Evolutionary conservation across 345 rosid genomes (phyloP).

Genomic region (Triadica sebifera): DNA sequence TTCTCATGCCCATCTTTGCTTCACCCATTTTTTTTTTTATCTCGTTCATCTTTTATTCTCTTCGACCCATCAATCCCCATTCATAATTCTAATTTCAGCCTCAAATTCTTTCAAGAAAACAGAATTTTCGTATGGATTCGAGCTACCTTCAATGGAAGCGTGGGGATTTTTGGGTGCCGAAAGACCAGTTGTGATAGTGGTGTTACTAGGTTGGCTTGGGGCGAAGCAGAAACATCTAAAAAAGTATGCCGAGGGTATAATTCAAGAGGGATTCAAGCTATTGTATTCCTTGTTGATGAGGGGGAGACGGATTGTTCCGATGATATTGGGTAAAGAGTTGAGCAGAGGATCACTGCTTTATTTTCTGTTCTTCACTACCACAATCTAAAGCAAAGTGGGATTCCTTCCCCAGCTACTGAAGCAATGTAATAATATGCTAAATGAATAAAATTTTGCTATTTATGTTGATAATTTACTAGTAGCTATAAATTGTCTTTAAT

Average conservation of each 20-base stretch:
- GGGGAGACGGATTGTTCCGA: constrained; percentile 54
- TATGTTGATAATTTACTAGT: too few relatives aligned
- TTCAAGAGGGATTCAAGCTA: constrained; percentile 67
- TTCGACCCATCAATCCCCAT: constrained; percentile 21
- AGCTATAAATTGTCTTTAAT: too few relatives aligned
- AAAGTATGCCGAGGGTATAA: constrained; percentile 84
- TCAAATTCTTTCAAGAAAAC: constrained; percentile 35
- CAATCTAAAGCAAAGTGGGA: too few relatives aligned
- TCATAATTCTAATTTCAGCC: constrained; percentile 23
- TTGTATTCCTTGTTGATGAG: constrained; percentile 61
- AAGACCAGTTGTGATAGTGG: constrained; percentile 54
- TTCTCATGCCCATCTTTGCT: constrained; percentile 21
- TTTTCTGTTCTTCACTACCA: too few relatives aligned
- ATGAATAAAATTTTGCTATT: too few relatives aligned
- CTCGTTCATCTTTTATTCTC: constrained; percentile 29
- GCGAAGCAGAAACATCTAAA: constrained; percentile 65
- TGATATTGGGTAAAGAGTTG: constrained; percentile 55
- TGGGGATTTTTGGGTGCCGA: constrained; percentile 21
- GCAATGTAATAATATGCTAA: too few relatives aligned
- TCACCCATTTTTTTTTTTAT: constrained; percentile 33
- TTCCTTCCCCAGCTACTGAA: too few relatives aligned
- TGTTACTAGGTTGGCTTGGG: constrained; percentile 88
- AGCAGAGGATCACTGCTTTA: constrained; percentile 45
- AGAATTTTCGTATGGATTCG: constrained; percentile 41
- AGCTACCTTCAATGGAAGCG: constrained; percentile 35